Evolutionary conservation across 192 early-diverging fungal species (phyloP), one percentile per base, ranked within the genome.

Genomic region (Podila epicladia): DNA sequence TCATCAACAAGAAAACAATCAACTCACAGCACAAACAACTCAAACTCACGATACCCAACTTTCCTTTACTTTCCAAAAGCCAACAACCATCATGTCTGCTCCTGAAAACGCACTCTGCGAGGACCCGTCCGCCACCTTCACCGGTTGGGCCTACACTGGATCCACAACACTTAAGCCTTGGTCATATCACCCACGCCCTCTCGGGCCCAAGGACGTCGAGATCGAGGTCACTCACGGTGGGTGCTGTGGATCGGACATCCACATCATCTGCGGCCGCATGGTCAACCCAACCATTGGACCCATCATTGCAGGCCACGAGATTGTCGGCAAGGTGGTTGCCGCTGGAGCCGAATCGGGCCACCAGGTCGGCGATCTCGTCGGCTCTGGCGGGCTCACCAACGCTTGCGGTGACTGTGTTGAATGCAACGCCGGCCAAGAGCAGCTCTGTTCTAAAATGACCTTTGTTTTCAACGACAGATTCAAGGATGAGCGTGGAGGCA

Each of bases 211-310:
- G 74, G 91, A 92, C 71, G 87, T 95, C 51, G 90, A 92, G 74
- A 93, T 96, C 65, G 83, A 93, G 78, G 90, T 95, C 67, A 82
- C 87, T 19, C 89, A 92, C 82, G 91, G 92, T 67, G 93, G 93
- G 50, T 90, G 95, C 63, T 95, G 94, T 71, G 91, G 90, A 57
- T 89, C 89, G 4, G 94, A 95, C 73, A 65, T 94, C 59, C 92
- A 95, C 85, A 90, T 86, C 41, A 82, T 88, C 72, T 85, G 86
- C 63, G 65, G 73, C 1, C 91, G 91, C 66, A 92, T 92, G 93
- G 80, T 84, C 9, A 65, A 72, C 31, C 73, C 85, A 7, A 73
- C 38, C 33, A 19, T 49, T 5, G 71, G 55, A 4, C 59, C 57
- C 17, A 51, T 45, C 49, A 82, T 89, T 58, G 74, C 71, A 55